Base-by-base conservation (phyloP, 352 stramenopile genomes). In the Phytophthora multivora region DNA sequence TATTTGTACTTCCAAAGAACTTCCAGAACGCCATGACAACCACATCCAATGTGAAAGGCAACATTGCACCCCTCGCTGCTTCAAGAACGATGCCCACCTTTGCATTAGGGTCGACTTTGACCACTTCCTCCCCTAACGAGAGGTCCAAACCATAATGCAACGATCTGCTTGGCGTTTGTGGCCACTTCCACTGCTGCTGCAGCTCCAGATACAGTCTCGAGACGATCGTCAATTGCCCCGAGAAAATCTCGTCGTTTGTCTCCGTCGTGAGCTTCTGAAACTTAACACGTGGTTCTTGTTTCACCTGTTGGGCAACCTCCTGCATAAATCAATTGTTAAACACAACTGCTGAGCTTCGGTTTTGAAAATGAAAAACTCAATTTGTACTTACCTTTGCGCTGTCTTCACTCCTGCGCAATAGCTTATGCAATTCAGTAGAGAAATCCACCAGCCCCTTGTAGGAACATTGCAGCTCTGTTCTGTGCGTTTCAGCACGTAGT, bases 401-500 rank as follows among this genome's bases (percentile, higher is more conserved):
- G 13, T 21, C 25, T 36, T 23, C 21, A 36, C 13, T 30, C 4
- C 10, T 47, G 9, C 9, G 8, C 16, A 47, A 16, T 2, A 47
- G 16, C 4, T 36, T 39, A 23, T 33, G 11, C 25, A 59, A 7
- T 33, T 59, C 38, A 21, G 25, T 33, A 12, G 53, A 54, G 15
- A 61, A 21, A 12, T 48, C 6, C 3, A 31, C 15, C 54, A 55
- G 4, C 21, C 41, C 13, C 26, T 16, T 19, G 11, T 56, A n/a
- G 2, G 18, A 43, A 2, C 16, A 12, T 1, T 49, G 30, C 6
- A 80, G 59, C 39, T 58, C 53, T 28, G 59, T 33, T 33, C 71
- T 64, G 51, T 74, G 57, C 15, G 50, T 16, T n/a, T 66, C 49
- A 3, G 50, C 55, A 1, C 50, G 45, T 25, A 71, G 2, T 21